Evolutionary conservation across 2,329 filamentous ascomycete genomes (phyloP).

Genomic region (Colletotrichum sp.): DNA sequence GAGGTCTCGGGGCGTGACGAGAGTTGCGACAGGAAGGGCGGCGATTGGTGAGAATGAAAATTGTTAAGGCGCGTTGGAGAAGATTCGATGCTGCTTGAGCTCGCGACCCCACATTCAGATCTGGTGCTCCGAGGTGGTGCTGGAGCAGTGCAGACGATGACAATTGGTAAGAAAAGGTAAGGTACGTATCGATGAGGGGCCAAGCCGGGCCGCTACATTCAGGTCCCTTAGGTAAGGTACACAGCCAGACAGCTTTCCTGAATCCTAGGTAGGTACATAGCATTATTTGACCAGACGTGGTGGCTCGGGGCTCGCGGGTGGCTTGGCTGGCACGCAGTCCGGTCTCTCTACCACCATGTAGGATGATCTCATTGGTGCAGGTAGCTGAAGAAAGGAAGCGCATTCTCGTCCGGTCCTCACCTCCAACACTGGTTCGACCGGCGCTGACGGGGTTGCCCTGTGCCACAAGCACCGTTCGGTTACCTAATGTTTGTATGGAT

Average conservation of each 20-base stretch:
- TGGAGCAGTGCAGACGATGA: background rate
- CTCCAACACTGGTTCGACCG: background rate
- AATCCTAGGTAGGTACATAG: background rate
- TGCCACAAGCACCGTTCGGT: background rate
- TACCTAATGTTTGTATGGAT: background rate
- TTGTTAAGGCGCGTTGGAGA: conserved; percentile 14
- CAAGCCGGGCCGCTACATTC: background rate
- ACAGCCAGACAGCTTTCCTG: background rate
- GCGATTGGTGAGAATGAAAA: background rate
- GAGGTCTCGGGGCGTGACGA: background rate
- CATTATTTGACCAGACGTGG: background rate
- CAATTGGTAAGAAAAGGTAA: background rate
- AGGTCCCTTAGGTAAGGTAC: background rate
- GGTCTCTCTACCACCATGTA: background rate
- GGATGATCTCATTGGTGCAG: background rate
- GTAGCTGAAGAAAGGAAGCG: conserved; percentile 13
- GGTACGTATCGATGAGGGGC: background rate
- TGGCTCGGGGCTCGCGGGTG: conserved; percentile 16
- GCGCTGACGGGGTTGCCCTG: background rate
- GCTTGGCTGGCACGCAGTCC: conserved; percentile 9
- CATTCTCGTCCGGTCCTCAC: background rate
- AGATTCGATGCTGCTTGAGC: background rate
- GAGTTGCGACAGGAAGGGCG: background rate
- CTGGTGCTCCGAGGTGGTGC: background rate
- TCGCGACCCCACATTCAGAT: conserved; percentile 5